These are phyloP conservation scores for Sclerotiophoma versabilis DNA, from an alignment of 2,329 filamentous ascomycete genomes.

Conservation along the genomic window DNA sequence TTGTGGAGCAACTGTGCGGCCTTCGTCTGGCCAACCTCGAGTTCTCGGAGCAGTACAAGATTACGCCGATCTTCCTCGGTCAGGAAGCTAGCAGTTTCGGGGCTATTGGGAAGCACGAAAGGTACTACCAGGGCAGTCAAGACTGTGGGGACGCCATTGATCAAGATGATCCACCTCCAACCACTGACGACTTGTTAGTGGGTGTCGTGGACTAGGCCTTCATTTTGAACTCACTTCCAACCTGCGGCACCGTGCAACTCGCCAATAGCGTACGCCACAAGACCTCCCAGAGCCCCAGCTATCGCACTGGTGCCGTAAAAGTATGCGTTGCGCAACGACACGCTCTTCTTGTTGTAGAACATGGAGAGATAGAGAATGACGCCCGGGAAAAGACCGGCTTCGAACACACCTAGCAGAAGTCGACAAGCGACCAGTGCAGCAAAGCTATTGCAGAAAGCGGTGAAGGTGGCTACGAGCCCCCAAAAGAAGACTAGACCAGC, in stretches of 20 bases:
- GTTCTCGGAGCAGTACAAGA: constrained; percentile 37
- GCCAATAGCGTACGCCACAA: constrained; percentile 40
- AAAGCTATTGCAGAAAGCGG: constrained; percentile 36
- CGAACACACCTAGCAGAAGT: constrained; percentile 39
- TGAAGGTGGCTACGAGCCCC: constrained; percentile 33
- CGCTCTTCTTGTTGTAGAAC: constrained; percentile 49
- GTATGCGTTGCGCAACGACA: constrained; percentile 59
- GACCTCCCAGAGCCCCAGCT: constrained; percentile 60
- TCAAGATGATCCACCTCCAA: constrained; percentile 44
- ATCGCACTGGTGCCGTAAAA: constrained; percentile 62
- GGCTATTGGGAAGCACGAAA: constrained; percentile 60
- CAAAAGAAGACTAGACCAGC: constrained; percentile 34
- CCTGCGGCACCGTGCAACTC: constrained; percentile 32
- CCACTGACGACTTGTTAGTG: constrained; percentile 5
- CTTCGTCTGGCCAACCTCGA: constrained; percentile 53
- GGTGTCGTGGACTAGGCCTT: not conserved
- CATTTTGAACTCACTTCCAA: constrained; percentile 11
- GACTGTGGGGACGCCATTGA: constrained; percentile 41
- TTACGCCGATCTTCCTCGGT: constrained; percentile 34
- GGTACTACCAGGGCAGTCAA: constrained; percentile 54
- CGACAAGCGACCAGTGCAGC: constrained; percentile 36
- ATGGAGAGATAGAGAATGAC: constrained; percentile 37
- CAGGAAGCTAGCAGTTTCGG: constrained; percentile 45
- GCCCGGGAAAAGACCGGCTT: constrained; percentile 38
- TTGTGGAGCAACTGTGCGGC: constrained; percentile 55